Conservation (phyloP, 1,284 basidiomycete species). For the Xanthoconium separans region DNA sequence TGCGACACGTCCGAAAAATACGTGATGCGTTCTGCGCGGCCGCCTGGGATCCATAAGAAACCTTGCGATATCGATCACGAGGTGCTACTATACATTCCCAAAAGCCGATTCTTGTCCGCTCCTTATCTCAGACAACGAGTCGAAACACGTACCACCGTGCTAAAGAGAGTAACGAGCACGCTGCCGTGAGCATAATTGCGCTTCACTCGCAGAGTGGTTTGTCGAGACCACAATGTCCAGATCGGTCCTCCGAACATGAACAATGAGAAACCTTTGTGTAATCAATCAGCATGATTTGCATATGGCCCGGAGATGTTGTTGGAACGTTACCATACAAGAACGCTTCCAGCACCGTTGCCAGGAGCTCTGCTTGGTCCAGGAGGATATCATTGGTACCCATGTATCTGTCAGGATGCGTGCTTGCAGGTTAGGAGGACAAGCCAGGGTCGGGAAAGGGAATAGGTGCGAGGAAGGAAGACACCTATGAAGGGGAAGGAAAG, state of each 20-base stretch:
- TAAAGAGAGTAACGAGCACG: slow-evolving; percentile 17
- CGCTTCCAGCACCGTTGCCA: slow-evolving; percentile 20
- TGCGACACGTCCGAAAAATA: slow-evolving; percentile 30
- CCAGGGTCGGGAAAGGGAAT: not conserved
- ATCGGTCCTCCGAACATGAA: slow-evolving; percentile 21
- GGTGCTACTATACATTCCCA: slow-evolving; percentile 17
- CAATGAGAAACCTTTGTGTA: slow-evolving; percentile 18
- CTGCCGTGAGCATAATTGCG: slow-evolving; percentile 9
- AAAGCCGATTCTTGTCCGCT: not conserved
- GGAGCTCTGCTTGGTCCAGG: slow-evolving; percentile 22
- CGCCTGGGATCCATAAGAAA: slow-evolving; percentile 3
- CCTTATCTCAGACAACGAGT: too few species aligned
- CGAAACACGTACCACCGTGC: slow-evolving; percentile 13
- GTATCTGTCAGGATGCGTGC: not conserved
- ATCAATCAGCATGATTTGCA: not conserved
- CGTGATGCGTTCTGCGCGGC: not conserved
- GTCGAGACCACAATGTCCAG: slow-evolving; percentile 10
- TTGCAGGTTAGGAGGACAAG: not conserved
- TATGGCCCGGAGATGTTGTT: too few species aligned
- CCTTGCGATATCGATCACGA: slow-evolving; percentile 21
- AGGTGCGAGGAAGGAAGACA: too few species aligned
- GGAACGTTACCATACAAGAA: slow-evolving; percentile 21
- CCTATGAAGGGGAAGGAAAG: not conserved
- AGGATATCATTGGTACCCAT: slow-evolving; percentile 12
- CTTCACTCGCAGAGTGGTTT: slow-evolving; percentile 4